Evolutionary conservation across 2,329 filamentous ascomycete genomes (phyloP).

Genomic region (Nemania sp.): DNA sequence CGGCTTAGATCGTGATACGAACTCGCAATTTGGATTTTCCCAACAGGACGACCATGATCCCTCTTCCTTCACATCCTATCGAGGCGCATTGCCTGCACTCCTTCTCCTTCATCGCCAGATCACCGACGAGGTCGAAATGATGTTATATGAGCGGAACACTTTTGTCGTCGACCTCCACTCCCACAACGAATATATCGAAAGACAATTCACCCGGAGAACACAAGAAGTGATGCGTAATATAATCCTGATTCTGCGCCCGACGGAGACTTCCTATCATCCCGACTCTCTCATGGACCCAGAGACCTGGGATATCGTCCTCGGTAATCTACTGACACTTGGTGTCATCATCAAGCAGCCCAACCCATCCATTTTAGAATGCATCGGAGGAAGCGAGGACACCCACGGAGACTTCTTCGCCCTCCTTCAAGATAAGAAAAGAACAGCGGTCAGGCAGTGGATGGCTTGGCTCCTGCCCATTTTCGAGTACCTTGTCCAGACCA

Average conservation of each 20-base stretch:
- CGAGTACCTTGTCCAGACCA: conserved; percentile 24
- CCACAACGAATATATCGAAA: conserved; percentile 2
- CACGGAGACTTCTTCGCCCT: conserved; percentile 13
- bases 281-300: conserved; percentile 9
- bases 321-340: conserved; percentile 24
- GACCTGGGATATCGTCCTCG: conserved; percentile 23
- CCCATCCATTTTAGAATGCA: conserved; percentile 8
- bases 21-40: background rate
- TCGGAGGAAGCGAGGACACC: conserved; percentile 11
- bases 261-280: background rate
- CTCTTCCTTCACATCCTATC: background rate
- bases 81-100: conserved; percentile 24
- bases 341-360: conserved; percentile 26
- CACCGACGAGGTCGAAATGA: conserved; percentile 26
- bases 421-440: conserved; percentile 18
- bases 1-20: background rate
- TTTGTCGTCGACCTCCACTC: conserved; percentile 21
- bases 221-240: conserved; percentile 26
- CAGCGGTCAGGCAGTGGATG: conserved; percentile 22
- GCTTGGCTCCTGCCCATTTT: conserved; percentile 29
- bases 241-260: conserved; percentile 17
- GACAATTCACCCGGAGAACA: conserved; percentile 18
- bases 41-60: background rate
- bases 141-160: conserved; percentile 26
- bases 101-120: conserved; percentile 31